phyloP scores from a whole-genome alignment of 768 basidiomycete genomes.

The Russula sp. region DNA sequence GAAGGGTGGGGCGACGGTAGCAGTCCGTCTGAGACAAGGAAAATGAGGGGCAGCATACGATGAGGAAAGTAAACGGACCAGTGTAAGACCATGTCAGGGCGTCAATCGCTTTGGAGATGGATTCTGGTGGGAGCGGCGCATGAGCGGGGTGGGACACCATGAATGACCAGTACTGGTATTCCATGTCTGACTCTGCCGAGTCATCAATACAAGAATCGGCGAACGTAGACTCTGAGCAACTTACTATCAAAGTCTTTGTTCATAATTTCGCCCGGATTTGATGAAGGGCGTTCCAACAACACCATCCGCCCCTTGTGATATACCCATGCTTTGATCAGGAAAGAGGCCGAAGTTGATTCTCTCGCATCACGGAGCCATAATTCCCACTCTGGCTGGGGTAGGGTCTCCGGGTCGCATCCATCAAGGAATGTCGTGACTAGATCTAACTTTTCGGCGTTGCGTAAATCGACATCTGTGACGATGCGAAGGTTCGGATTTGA shows the following conservation, averaged over 20 bases:
- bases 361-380: constrained; percentile 57
- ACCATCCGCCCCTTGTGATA: constrained; percentile 60
- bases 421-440: constrained; percentile 48
- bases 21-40: constrained; percentile 53
- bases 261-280: constrained; percentile 31
- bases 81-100: constrained; percentile 80
- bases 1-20: constrained; percentile 56
- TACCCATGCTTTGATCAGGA: constrained; percentile 55
- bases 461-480: constrained; percentile 70
- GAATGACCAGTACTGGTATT: constrained; percentile 80
- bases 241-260: constrained; percentile 44
- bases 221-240: constrained; percentile 26
- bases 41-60: neutral
- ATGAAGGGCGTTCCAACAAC: constrained; percentile 44
- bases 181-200: constrained; percentile 60
- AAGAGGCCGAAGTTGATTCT: constrained; percentile 37
- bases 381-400: constrained; percentile 48
- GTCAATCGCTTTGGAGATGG: constrained; percentile 67
- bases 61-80: constrained; percentile 40
- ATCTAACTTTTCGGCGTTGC: constrained; percentile 49
- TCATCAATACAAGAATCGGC: neutral
- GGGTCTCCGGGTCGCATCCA: constrained; percentile 36
- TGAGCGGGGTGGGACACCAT: constrained; percentile 80
- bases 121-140: constrained; percentile 50
- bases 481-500: constrained; percentile 58